Conservation (phyloP, 768 basidiomycete species). For the Albatrellus ellisii region DNA sequence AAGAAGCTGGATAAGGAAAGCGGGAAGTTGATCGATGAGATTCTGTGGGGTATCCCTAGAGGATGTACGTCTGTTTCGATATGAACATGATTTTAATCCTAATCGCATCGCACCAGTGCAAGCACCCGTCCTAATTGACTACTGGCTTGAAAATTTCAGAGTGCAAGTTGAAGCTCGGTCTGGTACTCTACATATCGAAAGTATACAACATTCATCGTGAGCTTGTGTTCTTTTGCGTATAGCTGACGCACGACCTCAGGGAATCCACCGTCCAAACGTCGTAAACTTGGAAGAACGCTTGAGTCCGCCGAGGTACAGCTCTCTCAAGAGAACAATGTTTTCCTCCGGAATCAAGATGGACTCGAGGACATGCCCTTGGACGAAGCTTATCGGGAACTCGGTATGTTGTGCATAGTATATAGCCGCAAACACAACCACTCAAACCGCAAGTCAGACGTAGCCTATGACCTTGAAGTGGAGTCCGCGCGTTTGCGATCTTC, state of each 20-base stretch:
- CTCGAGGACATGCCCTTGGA: not conserved
- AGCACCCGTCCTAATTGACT: conserved; percentile 51
- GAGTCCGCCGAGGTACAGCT: not conserved
- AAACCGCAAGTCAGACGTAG: conserved; percentile 1
- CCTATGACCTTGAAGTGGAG: conserved; percentile 11
- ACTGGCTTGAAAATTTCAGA: conserved; percentile 65
- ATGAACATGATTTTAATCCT: conserved; percentile 2
- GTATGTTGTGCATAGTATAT: not conserved
- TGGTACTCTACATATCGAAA: conserved; percentile 28
- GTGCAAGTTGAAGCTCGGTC: conserved; percentile 54
- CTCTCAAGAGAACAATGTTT: not conserved
- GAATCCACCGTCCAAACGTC: conserved; percentile 34
- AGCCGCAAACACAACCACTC: not conserved
- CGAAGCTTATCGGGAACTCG: not conserved
- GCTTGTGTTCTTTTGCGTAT: too few relatives aligned
- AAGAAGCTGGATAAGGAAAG: conserved; percentile 47
- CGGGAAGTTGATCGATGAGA: conserved; percentile 39
- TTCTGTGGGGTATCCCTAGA: conserved; percentile 54
- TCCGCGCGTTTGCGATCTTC: conserved; percentile 34
- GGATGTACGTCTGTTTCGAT: conserved; percentile 33
- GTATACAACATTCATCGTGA: conserved; percentile 14
- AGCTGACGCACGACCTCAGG: too few relatives aligned
- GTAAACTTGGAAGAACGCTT: conserved; percentile 22
- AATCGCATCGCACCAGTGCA: conserved; percentile 37
- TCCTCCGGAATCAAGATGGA: too few relatives aligned